A percentile compares a stretch with the other conserved stretches of the same genome.
Conservation (phyloP, 148 eudicot species). For the Polygonum aviculare region DNA sequence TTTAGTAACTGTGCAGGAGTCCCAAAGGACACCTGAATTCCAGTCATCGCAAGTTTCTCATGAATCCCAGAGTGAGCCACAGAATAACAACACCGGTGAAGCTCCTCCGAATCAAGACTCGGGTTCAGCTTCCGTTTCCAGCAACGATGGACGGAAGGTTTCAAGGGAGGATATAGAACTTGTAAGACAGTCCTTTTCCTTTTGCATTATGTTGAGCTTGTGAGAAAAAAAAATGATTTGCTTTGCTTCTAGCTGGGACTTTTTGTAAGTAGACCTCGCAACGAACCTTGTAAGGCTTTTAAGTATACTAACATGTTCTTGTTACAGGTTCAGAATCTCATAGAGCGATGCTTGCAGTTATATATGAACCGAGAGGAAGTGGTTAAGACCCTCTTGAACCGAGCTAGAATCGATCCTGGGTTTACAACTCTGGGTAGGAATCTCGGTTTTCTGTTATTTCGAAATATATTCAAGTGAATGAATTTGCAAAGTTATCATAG, state of each 20-base stretch:
- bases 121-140: constrained; percentile 79
- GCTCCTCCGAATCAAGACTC: constrained; percentile 58
- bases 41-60: constrained; percentile 48
- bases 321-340: constrained; percentile 67
- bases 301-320: constrained; percentile 10
- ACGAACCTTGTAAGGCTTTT: neutral
- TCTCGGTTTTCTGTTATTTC: neutral
- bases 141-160: constrained; percentile 84
- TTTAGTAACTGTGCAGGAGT: constrained; percentile 29
- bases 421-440: constrained; percentile 62
- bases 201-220: neutral
- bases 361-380: constrained; percentile 84
- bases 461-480: neutral
- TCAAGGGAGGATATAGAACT: constrained; percentile 98
- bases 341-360: constrained; percentile 64
- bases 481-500: neutral
- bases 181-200: constrained; percentile 25
- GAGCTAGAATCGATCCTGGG: constrained; percentile 69
- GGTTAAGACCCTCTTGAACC: constrained; percentile 55
- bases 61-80: constrained; percentile 54
- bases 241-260: neutral
- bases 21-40: constrained; percentile 36
- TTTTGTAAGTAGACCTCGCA: neutral
- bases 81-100: constrained; percentile 34
- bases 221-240: neutral